These are phyloP conservation scores for Pelargonium fulgidum DNA, from an alignment of 441 rosid genomes.

Conservation along the genomic window DNA sequence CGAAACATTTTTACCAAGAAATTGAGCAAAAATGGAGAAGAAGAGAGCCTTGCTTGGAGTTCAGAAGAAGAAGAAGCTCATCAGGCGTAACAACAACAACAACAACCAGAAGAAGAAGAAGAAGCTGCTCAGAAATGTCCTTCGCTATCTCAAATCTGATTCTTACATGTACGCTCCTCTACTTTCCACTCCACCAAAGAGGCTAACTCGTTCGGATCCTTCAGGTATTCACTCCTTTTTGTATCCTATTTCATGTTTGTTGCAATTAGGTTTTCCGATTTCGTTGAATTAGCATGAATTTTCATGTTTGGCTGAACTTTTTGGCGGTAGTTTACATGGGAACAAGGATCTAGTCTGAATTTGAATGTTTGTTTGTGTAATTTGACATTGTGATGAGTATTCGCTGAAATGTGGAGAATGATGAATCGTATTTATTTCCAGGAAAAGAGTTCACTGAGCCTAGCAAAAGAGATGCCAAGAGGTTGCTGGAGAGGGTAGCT, in stretches of 20 bases:
- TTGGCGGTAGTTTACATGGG: too few species aligned
- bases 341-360: too few species aligned
- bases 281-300: too few species aligned
- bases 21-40: too few species aligned
- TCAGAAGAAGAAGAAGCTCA: background rate
- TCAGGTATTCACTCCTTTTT: background rate
- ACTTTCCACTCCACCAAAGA: background rate
- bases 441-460: background rate
- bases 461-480: constrained; percentile 7
- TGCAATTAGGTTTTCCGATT: too few species aligned
- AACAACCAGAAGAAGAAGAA: background rate
- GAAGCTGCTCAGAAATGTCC: background rate
- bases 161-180: constrained; percentile 3
- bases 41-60: too few species aligned
- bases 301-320: too few species aligned
- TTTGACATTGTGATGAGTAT: background rate
- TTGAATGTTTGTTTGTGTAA: background rate
- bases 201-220: background rate
- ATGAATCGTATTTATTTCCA: background rate
- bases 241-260: background rate
- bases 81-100: background rate
- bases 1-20: too few species aligned
- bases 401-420: background rate
- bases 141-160: background rate
- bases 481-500: constrained; percentile 23